Evolutionary conservation across 768 basidiomycete species (phyloP).

Genomic region (Kwoniella newhampshirensis): DNA sequence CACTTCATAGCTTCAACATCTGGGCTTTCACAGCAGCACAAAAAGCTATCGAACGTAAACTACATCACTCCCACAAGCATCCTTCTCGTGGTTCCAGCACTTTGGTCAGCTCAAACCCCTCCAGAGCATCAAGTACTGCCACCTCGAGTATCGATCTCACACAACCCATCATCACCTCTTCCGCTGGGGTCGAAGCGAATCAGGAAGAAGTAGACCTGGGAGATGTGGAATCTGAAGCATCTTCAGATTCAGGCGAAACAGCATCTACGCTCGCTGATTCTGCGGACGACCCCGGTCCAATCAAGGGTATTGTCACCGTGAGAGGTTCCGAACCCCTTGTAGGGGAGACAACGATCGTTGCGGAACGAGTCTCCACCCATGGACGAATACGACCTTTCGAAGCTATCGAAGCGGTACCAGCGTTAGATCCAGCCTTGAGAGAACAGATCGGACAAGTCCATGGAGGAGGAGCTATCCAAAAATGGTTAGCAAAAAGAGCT

Average conservation of each 20-base stretch:
- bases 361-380: slow-evolving; percentile 45
- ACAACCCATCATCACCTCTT: slow-evolving; percentile 37
- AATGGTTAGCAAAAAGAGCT: slow-evolving; percentile 47
- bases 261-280: slow-evolving; percentile 7
- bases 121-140: slow-evolving; percentile 6
- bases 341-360: slow-evolving; percentile 31
- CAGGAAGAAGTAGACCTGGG: slow-evolving; percentile 25
- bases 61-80: slow-evolving; percentile 6
- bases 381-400: slow-evolving; percentile 47
- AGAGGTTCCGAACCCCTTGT: slow-evolving; percentile 32
- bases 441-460: slow-evolving; percentile 47
- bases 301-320: slow-evolving; percentile 29
- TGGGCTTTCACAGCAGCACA: slow-evolving; percentile 46
- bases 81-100: slow-evolving; percentile 6
- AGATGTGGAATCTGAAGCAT: slow-evolving; percentile 44
- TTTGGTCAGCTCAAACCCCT: slow-evolving; percentile 3
- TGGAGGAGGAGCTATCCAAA: slow-evolving; percentile 50
- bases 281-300: slow-evolving; percentile 7
- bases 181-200: slow-evolving; percentile 35
- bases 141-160: slow-evolving; percentile 36
- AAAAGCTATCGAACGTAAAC: slow-evolving; percentile 35
- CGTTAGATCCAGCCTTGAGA: slow-evolving; percentile 34
- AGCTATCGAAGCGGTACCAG: slow-evolving; percentile 34
- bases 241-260: slow-evolving; percentile 23
- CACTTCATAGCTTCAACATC: slow-evolving; percentile 45